These are phyloP conservation scores for Coniosporium apollinis DNA, from an alignment of 495 filamentous ascomycete genomes.

Conservation along the genomic window DNA sequence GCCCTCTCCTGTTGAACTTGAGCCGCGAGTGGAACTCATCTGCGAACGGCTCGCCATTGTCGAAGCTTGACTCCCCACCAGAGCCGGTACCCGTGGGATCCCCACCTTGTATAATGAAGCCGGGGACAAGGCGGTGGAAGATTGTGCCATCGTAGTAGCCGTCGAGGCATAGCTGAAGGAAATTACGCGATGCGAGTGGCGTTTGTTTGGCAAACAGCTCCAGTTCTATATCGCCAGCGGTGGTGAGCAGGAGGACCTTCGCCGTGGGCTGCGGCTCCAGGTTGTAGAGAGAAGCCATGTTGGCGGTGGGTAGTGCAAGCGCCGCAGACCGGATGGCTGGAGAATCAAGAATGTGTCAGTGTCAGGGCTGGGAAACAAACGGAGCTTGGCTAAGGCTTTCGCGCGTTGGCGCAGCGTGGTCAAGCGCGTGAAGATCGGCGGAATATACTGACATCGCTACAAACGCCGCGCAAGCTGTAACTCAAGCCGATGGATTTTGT, in stretches of 20 bases:
- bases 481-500: no score
- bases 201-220: slow-evolving; percentile 89
- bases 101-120: slow-evolving; percentile 88
- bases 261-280: slow-evolving; percentile 87
- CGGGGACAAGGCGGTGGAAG: slow-evolving; percentile 83
- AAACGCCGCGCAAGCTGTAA: no score
- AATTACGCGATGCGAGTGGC: slow-evolving; percentile 81
- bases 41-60: slow-evolving; percentile 65
- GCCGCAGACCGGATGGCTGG: no score
- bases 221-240: slow-evolving; percentile 70
- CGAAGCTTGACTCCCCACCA: slow-evolving; percentile 82
- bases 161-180: slow-evolving; percentile 86
- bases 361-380: no score
- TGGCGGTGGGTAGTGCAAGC: no score
- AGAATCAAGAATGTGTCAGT: no score
- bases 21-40: slow-evolving; percentile 87
- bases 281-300: slow-evolving; percentile 84
- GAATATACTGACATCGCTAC: no score
- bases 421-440: no score
- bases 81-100: slow-evolving; percentile 71
- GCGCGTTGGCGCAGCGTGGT: no score
- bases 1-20: slow-evolving; percentile 79
- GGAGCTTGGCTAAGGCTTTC: no score
- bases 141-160: slow-evolving; percentile 84
- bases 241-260: slow-evolving; percentile 78